Percentiles rank a stretch among this genome's conserved stretches.
Conservation (phyloP, 225 moss, liverwort and hornwort species). For the Polytrichum commune region DNA sequence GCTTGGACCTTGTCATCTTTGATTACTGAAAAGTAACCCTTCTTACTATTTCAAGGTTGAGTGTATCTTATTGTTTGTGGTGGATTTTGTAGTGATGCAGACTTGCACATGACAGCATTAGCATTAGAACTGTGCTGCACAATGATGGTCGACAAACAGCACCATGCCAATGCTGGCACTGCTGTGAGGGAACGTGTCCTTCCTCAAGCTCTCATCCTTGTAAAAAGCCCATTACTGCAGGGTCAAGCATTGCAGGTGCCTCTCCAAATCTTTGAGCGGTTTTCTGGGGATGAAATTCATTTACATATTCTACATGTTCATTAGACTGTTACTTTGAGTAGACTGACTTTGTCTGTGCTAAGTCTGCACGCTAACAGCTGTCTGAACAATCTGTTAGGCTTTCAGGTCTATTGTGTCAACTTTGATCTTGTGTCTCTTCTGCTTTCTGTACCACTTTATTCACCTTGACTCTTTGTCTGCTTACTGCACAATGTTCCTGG, state of each 20-base stretch:
- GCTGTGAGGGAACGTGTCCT: slow-evolving; percentile 86
- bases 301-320: too few species aligned
- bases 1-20: too few species aligned
- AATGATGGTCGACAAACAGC: slow-evolving; percentile 97
- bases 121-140: slow-evolving; percentile 99
- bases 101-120: slow-evolving; percentile 98
- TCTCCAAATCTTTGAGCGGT: neutral
- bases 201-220: slow-evolving; percentile 92
- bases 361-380: too few species aligned
- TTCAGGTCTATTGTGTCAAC: too few species aligned
- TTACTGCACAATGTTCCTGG: too few species aligned
- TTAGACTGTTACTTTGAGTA: too few species aligned
- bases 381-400: too few species aligned
- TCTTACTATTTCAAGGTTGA: neutral
- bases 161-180: slow-evolving; percentile 94
- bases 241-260: slow-evolving; percentile 98
- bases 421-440: too few species aligned
- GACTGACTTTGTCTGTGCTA: too few species aligned
- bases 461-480: too few species aligned
- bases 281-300: too few species aligned
- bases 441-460: too few species aligned
- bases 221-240: slow-evolving; percentile 91
- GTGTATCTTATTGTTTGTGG: neutral
- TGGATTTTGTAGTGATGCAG: slow-evolving; percentile 78
- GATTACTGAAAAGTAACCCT: neutral